phyloP scores from a whole-genome alignment of 1,284 basidiomycete genomes.

The Leccinum proliferum region DNA sequence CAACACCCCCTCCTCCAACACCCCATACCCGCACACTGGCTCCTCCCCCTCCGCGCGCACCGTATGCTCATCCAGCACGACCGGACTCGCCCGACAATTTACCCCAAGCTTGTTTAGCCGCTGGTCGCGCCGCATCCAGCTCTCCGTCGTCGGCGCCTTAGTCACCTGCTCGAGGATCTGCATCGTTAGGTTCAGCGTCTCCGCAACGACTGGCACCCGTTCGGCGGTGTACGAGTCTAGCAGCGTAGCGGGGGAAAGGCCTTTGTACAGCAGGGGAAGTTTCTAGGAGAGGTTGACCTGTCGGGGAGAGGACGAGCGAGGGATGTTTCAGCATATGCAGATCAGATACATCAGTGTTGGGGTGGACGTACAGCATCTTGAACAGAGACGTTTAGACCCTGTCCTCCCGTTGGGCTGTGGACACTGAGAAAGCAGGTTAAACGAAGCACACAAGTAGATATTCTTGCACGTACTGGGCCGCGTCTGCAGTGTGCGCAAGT shows the following conservation, averaged over 20 bases:
- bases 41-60: background rate
- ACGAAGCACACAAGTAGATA: background rate
- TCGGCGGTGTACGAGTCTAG: background rate
- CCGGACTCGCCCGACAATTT: too few species aligned
- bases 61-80: too few species aligned
- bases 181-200: constrained; percentile 30
- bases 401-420: constrained; percentile 43
- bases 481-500: constrained; percentile 2
- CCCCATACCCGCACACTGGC: background rate
- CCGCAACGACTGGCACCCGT: constrained; percentile 31
- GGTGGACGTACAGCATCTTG: constrained; percentile 33
- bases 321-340: background rate
- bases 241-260: constrained; percentile 26
- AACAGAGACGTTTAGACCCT: constrained; percentile 37
- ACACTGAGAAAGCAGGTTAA: constrained; percentile 27
- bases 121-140: too few species aligned
- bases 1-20: background rate
- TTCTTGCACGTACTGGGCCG: constrained; percentile 17
- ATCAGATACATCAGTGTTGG: background rate
- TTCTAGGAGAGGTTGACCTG: constrained; percentile 41
- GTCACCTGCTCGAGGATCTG: background rate
- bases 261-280: constrained; percentile 13
- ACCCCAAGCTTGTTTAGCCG: too few species aligned
- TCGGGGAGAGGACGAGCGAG: background rate
- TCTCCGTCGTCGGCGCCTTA: background rate